Base-by-base conservation (phyloP, 2,329 filamentous ascomycete genomes). In the Aspergillus sp. region DNA sequence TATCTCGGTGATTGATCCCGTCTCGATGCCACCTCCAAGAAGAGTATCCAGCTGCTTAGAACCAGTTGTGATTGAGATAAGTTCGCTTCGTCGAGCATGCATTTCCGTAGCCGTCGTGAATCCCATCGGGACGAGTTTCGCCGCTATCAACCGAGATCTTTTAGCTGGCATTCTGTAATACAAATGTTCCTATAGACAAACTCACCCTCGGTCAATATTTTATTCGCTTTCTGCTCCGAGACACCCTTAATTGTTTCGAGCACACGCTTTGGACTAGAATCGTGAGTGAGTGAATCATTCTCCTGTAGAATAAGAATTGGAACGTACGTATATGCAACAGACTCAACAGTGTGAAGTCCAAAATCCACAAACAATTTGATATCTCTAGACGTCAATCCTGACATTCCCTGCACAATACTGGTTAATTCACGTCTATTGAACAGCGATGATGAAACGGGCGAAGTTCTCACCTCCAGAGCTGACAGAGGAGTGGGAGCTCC, bases 41-140 rank as follows among this genome's bases (percentile, higher is more conserved):
- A 99, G 82, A 14, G 95, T 98, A 72, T 99, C 95, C 9, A 99
- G 84, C 70, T 97, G 93, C 78, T 99, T 99, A 8, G 95, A 98
- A 58, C 96, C 95, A 3, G 95, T 99, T 3, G 95, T 97, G 65
- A 99, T 96, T 14, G 93, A 97, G 65, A 99, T 99, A 58, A 99
- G 85, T 76, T 98, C 95, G 75, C 92, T 97, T 74, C 96, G 87
- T 63, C 95, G 89, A 67, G 93, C 91, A 72, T 99, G 96, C 93
- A 99, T 99, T 77, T 99, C 96, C 0, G 95, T 99, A 3, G 95
- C 95, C 0, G 95, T 99, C 1, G 96, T 99, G 73, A 99, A 99
- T 43, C 95, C 95, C 93, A 99, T 96, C 0, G 95, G 95, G 0
- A 99, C 95, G 52, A 98, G 84, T 75, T 97, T 99, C 1, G 92